A percentile compares a stretch with the other conserved stretches of the same genome.
Evolutionary conservation across 2,329 filamentous ascomycete genomes (phyloP).

Genomic region (Aureobasidium melanogenum): DNA sequence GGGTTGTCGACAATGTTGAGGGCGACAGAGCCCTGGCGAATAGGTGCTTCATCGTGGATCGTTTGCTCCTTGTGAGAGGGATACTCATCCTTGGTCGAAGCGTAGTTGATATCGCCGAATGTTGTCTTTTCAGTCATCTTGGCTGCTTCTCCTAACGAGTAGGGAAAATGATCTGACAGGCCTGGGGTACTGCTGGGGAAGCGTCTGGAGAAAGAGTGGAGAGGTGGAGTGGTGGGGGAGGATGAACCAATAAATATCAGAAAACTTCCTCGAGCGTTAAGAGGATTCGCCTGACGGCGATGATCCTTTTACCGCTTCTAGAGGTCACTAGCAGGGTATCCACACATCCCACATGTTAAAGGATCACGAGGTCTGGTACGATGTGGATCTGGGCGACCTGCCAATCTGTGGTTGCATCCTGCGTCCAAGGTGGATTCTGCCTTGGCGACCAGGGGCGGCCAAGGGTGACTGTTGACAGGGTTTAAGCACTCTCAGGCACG

Average conservation of each 20-base stretch:
- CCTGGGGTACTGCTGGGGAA: conserved; percentile 5
- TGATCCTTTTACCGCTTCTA: conserved; percentile 8
- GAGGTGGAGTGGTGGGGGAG: background rate
- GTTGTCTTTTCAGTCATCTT: conserved; percentile 8
- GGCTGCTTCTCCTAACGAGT: background rate
- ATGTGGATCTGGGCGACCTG: background rate
- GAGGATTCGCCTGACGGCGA: background rate
- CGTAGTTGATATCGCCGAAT: background rate
- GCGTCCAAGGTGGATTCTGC: background rate
- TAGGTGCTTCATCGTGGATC: conserved; percentile 14
- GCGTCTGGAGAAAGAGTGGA: conserved; percentile 6
- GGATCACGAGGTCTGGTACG: background rate
- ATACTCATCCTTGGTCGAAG: background rate
- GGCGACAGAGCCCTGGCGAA: conserved; percentile 33
- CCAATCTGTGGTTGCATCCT: conserved; percentile 7
- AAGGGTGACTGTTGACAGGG: background rate
- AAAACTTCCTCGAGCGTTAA: background rate
- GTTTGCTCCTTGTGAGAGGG: background rate
- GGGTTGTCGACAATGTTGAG: conserved; percentile 41
- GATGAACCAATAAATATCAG: background rate
- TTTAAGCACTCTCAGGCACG: background rate
- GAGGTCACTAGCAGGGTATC: conserved; percentile 2
- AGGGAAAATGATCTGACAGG: conserved; percentile 2
- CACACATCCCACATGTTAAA: background rate
- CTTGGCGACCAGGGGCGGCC: background rate